Base-by-base conservation (phyloP, 176 grass and related monocot genomes). In the Pontederia crassipes region DNA sequence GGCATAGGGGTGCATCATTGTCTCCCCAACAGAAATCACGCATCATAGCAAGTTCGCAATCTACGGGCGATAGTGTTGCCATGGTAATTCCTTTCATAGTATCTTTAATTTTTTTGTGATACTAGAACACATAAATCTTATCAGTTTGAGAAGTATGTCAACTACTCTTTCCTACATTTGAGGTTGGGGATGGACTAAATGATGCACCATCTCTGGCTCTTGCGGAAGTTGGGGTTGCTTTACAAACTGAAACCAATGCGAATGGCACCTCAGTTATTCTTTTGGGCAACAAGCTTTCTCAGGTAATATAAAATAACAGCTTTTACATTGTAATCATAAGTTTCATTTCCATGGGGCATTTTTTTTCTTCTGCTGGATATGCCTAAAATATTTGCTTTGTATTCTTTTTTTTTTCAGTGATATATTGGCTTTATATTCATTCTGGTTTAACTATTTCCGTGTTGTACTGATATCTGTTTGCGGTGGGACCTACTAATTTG, bases 151-250 rank as follows among this genome's bases (percentile, higher is more conserved):
- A 47, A 81, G 9, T 11, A 47, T 1, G 8, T 8, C 26, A 28
- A 63, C n/a, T 29, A 11, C 32, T 77, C 26, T 52, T 80, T 65
- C 13, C 12, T 71, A 48, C 62, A 79, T 57, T 64, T 35, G 52
- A 96, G 92, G 87, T 88, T 71, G 92, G 92, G 7, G 87, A 97
- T 57, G 87, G 92, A 28, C 90, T 97, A 78, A 97, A 97, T 61
- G 92, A 96, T 67, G 91, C 86, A 0, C 91, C 86, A 8, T 90
- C 91, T 60, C 83, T 96, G 70, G 91, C 91, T 55, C 78, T 85
- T 67, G 91, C 91, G 50, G 86, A 95, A 64, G 83, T 95, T 57
- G 91, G 91, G 82, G 75, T 95, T 77, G 91, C 91, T 46, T 81
- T 90, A 72, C 75, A 73, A 70, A 95, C 75, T 63, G 77, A 84